A percentile compares a stretch with the other conserved stretches of the same genome.
Conservation (phyloP, 2,329 filamentous ascomycete genomes). For the Thelonectria olida region DNA sequence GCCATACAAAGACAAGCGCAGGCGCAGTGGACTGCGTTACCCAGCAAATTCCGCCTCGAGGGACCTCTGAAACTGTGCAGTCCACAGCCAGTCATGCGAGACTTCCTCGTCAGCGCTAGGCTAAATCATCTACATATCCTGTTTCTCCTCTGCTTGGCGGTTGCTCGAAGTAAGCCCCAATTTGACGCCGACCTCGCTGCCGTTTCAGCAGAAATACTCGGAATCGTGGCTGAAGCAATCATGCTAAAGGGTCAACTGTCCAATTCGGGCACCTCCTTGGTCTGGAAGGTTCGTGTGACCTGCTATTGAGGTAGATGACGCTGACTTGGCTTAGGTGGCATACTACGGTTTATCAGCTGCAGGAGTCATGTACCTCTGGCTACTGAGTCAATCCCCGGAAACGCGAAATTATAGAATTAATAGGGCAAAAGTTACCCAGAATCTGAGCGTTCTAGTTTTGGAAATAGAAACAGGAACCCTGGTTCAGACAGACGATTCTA, state of each 20-base stretch:
- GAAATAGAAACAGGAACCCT: slow-evolving; percentile 20
- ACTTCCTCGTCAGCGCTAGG: slow-evolving; percentile 15
- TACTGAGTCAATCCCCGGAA: slow-evolving; percentile 2
- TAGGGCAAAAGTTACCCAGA: slow-evolving; percentile 9
- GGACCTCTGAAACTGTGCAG: neutral
- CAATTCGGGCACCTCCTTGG: slow-evolving; percentile 18
- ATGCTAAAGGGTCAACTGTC: slow-evolving; percentile 10
- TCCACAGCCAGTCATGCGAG: neutral
- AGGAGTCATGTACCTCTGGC: slow-evolving; percentile 7
- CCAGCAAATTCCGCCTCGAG: slow-evolving; percentile 6
- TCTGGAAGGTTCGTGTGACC: slow-evolving; percentile 19
- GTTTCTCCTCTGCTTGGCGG: slow-evolving; percentile 14
- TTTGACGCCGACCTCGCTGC: neutral
- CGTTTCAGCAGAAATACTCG: slow-evolving; percentile 15
- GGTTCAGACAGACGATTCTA: slow-evolving; percentile 14
- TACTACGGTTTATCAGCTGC: slow-evolving; percentile 25
- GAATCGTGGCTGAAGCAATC: slow-evolving; percentile 16
- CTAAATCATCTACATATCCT: slow-evolving; percentile 21
- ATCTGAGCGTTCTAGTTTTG: slow-evolving; percentile 21
- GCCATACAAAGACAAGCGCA: neutral
- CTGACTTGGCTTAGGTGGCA: slow-evolving; percentile 5
- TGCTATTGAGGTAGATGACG: neutral
- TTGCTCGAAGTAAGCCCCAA: neutral
- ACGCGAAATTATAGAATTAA: neutral
- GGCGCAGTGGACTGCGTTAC: slow-evolving; percentile 14